Percentiles rank a stretch among this genome's conserved stretches.
Conservation (phyloP, 495 filamentous ascomycete genomes). For the Hyaloscypha variabilis region DNA sequence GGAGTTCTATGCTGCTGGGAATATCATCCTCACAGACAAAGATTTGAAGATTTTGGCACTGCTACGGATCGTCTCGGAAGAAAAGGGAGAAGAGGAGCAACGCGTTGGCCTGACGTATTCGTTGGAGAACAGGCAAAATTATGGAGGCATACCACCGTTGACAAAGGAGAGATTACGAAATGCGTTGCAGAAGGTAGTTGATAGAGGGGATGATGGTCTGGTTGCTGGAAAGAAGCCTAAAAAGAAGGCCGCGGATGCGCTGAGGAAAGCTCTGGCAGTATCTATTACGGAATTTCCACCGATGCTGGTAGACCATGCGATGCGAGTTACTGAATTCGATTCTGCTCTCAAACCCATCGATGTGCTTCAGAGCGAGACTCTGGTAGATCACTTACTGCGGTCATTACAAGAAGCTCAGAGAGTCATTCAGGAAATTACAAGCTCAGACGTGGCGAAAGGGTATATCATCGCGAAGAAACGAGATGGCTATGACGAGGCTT, state of each 20-base stretch:
- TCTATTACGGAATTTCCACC: conserved; percentile 87
- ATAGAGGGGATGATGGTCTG: conserved; percentile 47
- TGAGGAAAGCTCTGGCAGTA: conserved; percentile 78
- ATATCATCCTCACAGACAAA: conserved; percentile 86
- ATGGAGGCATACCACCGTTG: conserved; percentile 69
- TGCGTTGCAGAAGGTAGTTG: conserved; percentile 67
- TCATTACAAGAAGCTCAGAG: conserved; percentile 69
- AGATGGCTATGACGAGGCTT: conserved; percentile 35
- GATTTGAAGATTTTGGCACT: conserved; percentile 78
- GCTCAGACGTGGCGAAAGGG: conserved; percentile 62
- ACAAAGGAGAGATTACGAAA: conserved; percentile 70
- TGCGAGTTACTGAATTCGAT: conserved; percentile 70
- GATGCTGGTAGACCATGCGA: conserved; percentile 81
- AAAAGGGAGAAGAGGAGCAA: conserved; percentile 75
- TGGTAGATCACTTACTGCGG: conserved; percentile 63
- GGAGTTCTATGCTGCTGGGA: conserved; percentile 96
- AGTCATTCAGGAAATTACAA: conserved; percentile 63
- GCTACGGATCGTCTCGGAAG: conserved; percentile 73
- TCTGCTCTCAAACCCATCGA: conserved; percentile 63
- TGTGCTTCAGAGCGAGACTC: conserved; percentile 64
- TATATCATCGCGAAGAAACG: conserved; percentile 83
- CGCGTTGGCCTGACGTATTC: conserved; percentile 78
- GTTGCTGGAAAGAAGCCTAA: conserved; percentile 67
- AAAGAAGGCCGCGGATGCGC: conserved; percentile 70
- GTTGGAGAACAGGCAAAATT: conserved; percentile 81